phyloP scores from a whole-genome alignment of 495 filamentous ascomycete species.

The Thozetella sp. region DNA sequence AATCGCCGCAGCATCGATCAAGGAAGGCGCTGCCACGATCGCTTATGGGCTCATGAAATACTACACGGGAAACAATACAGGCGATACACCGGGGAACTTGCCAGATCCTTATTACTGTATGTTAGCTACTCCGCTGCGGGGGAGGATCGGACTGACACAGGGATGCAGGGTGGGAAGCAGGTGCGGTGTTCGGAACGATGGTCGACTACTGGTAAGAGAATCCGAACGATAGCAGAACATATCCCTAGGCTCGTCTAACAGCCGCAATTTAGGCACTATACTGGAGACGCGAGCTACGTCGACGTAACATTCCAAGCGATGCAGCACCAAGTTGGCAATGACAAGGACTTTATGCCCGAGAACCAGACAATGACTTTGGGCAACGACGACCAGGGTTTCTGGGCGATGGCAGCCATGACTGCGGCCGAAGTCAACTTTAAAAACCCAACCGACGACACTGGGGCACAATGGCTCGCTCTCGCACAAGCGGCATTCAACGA shows the following conservation, averaged over 20 bases:
- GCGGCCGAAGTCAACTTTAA: conserved; percentile 75
- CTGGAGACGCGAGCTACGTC: conserved; percentile 70
- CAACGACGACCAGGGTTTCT: conserved; percentile 82
- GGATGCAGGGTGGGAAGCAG: conserved; percentile 65
- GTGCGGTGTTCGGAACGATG: conserved; percentile 67
- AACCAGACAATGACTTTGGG: conserved; percentile 73
- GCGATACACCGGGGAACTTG: conserved; percentile 65
- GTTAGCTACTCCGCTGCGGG: too few relatives aligned
- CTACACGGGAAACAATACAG: conserved; percentile 66
- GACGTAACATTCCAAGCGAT: conserved; percentile 64
- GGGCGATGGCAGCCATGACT: conserved; percentile 73
- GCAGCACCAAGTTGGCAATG: conserved; percentile 65
- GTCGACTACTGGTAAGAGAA: conserved; percentile 68
- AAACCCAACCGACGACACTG: conserved; percentile 53
- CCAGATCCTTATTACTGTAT: conserved; percentile 68
- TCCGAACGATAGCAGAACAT: too few relatives aligned
- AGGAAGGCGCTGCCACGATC: conserved; percentile 28
- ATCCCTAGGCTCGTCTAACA: not conserved
- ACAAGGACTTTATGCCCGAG: conserved; percentile 69
- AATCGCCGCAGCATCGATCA: conserved; percentile 27
- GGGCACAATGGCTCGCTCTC: conserved; percentile 72
- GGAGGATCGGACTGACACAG: conserved; percentile 10
- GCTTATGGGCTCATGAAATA: conserved; percentile 41
- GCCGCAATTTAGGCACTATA: conserved; percentile 44
- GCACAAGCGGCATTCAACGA: conserved; percentile 73